These are phyloP conservation scores for Dendrobium officinale DNA, from an alignment of 106 monocot species.

Conservation along the genomic window DNA sequence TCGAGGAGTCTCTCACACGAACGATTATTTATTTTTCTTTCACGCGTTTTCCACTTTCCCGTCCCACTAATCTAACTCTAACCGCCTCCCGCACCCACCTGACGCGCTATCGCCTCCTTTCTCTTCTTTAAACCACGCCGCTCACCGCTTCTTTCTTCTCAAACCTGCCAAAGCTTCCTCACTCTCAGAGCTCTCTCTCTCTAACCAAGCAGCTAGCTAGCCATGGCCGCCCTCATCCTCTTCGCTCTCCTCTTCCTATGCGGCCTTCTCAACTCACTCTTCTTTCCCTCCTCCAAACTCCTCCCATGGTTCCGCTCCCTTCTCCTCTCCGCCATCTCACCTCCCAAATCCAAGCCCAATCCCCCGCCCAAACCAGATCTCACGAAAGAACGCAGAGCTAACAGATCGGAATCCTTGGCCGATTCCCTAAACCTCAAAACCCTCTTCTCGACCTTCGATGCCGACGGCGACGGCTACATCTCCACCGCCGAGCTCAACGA, in stretches of 20 bases:
- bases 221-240: conserved; percentile 6
- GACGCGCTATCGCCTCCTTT: background rate
- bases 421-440: conserved; percentile 4
- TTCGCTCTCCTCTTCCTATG: conserved; percentile 9
- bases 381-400: background rate
- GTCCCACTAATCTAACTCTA: background rate
- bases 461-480: conserved; percentile 50
- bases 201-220: too few relatives aligned
- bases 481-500: conserved; percentile 32
- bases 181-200: too few relatives aligned
- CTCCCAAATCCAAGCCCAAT: background rate
- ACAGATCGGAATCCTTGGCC: background rate
- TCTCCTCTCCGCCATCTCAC: background rate
- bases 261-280: conserved; percentile 8
- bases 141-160: background rate
- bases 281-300: conserved; percentile 17
- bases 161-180: background rate
- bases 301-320: conserved; percentile 17
- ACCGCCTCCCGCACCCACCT: background rate
- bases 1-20: too few relatives aligned
- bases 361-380: background rate
- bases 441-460: conserved; percentile 44
- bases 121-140: too few relatives aligned
- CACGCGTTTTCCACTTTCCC: background rate
- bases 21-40: background rate